Evolutionary conservation across 2,329 filamentous ascomycete species (phyloP).

Genomic region (Botrytis cinerea): DNA sequence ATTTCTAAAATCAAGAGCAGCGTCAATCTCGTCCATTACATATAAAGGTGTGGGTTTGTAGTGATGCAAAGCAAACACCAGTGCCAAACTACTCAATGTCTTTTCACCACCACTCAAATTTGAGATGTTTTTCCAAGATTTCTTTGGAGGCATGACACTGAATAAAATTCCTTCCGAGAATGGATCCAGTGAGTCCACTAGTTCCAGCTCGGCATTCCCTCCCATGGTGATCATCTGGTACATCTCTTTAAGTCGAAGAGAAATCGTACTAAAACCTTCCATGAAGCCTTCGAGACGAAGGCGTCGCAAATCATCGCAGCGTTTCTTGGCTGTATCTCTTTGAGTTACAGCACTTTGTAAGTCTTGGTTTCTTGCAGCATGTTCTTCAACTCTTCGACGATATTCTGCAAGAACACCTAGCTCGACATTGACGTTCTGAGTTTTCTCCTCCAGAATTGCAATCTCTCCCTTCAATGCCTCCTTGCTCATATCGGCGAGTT

Average conservation of each 20-base stretch:
- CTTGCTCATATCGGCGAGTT: slow-evolving; percentile 63
- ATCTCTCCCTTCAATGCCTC: slow-evolving; percentile 69
- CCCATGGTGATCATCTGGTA: slow-evolving; percentile 99
- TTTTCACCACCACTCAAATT: slow-evolving; percentile 97
- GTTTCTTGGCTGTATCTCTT: slow-evolving; percentile 86
- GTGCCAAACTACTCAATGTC: slow-evolving; percentile 85
- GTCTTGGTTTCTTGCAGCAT: slow-evolving; percentile 79
- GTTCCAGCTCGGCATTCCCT: slow-evolving; percentile 93
- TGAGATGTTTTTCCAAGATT: slow-evolving; percentile 99
- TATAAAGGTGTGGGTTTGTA: slow-evolving; percentile 98
- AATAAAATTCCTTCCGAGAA: slow-evolving; percentile 97
- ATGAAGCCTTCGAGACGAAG: slow-evolving; percentile 95
- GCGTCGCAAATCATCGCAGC: slow-evolving; percentile 87
- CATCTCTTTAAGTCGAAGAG: slow-evolving; percentile 95
- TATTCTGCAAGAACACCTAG: slow-evolving; percentile 87
- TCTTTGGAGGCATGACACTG: slow-evolving; percentile 99
- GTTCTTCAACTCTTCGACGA: slow-evolving; percentile 80
- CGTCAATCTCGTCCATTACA: slow-evolving; percentile 99
- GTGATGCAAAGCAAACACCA: slow-evolving; percentile 98
- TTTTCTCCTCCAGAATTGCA: slow-evolving; percentile 69
- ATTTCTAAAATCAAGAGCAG: slow-evolving; percentile 95
- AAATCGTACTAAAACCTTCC: slow-evolving; percentile 95
- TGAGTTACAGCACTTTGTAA: slow-evolving; percentile 74
- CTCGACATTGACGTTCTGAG: slow-evolving; percentile 84
- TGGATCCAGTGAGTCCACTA: slow-evolving; percentile 93